Percentiles rank a stretch among this genome's conserved stretches.
Evolutionary conservation across 129 eudicot genomes (phyloP).

Genomic region (Chrysanthemum seticuspe): DNA sequence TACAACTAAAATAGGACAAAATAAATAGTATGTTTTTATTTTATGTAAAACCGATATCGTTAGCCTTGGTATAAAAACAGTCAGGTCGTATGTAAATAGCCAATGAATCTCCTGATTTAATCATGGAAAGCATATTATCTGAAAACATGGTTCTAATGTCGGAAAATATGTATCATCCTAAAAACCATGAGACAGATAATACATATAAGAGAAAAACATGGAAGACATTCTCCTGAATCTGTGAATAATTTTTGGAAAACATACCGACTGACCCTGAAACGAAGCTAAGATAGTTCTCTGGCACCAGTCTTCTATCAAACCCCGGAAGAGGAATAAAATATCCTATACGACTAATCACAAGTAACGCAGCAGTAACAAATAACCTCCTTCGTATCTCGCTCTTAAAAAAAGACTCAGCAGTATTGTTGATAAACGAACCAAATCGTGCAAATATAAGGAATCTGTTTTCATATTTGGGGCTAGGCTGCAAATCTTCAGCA

Average conservation of each 20-base stretch:
- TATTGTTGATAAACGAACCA: conserved; percentile 64
- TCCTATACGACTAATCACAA: conserved; percentile 84
- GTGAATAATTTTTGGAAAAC: conserved; percentile 19
- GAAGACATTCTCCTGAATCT: neutral
- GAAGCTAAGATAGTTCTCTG: conserved; percentile 84
- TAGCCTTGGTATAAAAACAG: too few relatives aligned
- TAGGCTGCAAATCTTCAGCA: conserved; percentile 36
- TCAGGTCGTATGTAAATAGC: too few relatives aligned
- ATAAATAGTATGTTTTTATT: too few relatives aligned
- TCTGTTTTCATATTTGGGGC: conserved; percentile 59
- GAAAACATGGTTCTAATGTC: too few relatives aligned
- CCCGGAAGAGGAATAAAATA: conserved; percentile 98
- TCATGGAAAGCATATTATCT: too few relatives aligned
- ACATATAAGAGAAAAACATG: neutral
- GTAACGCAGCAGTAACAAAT: conserved; percentile 74
- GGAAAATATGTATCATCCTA: too few relatives aligned
- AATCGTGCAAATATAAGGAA: conserved; percentile 64
- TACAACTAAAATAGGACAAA: too few relatives aligned
- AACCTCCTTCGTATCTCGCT: conserved; percentile 92
- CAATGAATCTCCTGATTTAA: too few relatives aligned
- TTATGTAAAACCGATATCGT: too few relatives aligned
- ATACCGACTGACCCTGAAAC: conserved; percentile 82
- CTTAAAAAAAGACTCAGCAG: conserved; percentile 84
- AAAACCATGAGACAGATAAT: too few relatives aligned
- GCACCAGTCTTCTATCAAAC: conserved; percentile 88